phyloP scores from a whole-genome alignment of 192 early-diverging fungal genomes.

The Geranomyces michiganensis region DNA sequence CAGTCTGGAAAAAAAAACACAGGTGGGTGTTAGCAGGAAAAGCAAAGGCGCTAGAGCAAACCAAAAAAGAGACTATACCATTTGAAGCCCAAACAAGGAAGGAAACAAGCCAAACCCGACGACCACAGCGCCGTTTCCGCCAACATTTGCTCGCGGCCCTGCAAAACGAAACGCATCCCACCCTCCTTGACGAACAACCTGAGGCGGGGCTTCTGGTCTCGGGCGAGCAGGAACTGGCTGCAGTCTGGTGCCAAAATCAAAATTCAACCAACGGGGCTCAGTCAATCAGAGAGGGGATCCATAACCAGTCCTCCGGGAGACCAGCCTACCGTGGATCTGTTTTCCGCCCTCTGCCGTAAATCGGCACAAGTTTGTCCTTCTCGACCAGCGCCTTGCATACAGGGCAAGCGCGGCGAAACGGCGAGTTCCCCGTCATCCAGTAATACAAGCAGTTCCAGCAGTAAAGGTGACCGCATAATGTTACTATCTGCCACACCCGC shows the following conservation, averaged over 20 bases:
- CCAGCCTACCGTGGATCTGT: conserved; percentile 38
- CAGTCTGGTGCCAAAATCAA: no score
- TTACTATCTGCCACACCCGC: conserved; percentile 30
- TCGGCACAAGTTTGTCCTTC: conserved; percentile 47
- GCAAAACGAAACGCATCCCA: conserved; percentile 29
- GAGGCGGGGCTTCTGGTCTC: conserved; percentile 32
- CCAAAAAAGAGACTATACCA: not conserved
- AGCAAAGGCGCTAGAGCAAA: no score
- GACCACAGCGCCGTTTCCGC: conserved; percentile 55
- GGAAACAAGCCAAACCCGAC: conserved; percentile 62
- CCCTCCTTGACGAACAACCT: not conserved
- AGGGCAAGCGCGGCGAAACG: conserved; percentile 43
- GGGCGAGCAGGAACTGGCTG: conserved; percentile 38
- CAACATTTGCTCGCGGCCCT: conserved; percentile 7
- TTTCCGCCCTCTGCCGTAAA: conserved; percentile 44
- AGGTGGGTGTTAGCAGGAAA: not conserved
- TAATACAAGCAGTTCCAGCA: conserved; percentile 46
- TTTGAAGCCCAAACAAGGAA: conserved; percentile 65
- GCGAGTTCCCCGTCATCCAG: conserved; percentile 36
- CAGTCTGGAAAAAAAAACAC: not conserved
- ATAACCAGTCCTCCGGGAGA: not conserved
- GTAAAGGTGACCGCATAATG: conserved; percentile 56
- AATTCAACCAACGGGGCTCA: no score
- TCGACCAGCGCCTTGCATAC: conserved; percentile 53
- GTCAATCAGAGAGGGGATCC: not conserved